A percentile compares a stretch with the other conserved stretches of the same genome.
Evolutionary conservation across 2,329 filamentous ascomycete genomes (phyloP).

Genomic region (Hortaea sp.): DNA sequence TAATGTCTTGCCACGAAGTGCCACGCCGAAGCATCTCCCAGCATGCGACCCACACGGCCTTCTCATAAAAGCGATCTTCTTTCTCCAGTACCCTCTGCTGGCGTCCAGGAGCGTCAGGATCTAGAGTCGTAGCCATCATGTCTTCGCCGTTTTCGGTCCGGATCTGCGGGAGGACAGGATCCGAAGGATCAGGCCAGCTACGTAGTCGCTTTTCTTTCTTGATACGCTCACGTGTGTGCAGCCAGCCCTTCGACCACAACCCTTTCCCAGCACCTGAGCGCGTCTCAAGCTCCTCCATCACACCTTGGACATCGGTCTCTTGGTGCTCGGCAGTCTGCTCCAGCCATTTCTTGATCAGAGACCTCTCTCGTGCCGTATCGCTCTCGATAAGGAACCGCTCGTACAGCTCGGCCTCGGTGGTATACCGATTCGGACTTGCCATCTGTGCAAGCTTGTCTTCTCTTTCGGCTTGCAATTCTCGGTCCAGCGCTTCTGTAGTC

Average conservation of each 20-base stretch:
- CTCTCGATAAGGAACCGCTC: constrained; percentile 66
- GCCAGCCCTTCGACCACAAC: constrained; percentile 78
- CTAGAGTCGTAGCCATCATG: constrained; percentile 72
- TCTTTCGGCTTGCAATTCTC: constrained; percentile 23
- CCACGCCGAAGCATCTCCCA: constrained; percentile 87
- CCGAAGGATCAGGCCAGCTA: constrained; percentile 34
- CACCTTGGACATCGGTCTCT: constrained; percentile 60
- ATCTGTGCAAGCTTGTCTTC: constrained; percentile 22
- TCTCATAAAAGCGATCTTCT: constrained; percentile 80
- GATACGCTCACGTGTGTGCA: constrained; percentile 81
- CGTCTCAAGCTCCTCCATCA: constrained; percentile 57
- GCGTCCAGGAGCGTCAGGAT: constrained; percentile 79
- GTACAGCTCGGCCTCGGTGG: constrained; percentile 54
- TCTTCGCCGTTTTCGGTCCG: constrained; percentile 43
- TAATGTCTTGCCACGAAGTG: constrained; percentile 61
- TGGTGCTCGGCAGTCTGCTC: constrained; percentile 62
- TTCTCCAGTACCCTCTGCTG: constrained; percentile 68
- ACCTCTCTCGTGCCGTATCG: constrained; percentile 64
- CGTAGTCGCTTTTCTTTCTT: constrained; percentile 80
- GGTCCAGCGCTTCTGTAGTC: neutral
- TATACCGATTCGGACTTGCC: constrained; percentile 38
- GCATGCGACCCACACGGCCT: constrained; percentile 84
- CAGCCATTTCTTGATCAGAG: constrained; percentile 75
- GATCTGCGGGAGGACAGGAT: constrained; percentile 42
- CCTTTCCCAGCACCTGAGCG: constrained; percentile 65